Base-by-base conservation (phyloP, 768 basidiomycete species). In the Dacryopinax primogenitus region DNA sequence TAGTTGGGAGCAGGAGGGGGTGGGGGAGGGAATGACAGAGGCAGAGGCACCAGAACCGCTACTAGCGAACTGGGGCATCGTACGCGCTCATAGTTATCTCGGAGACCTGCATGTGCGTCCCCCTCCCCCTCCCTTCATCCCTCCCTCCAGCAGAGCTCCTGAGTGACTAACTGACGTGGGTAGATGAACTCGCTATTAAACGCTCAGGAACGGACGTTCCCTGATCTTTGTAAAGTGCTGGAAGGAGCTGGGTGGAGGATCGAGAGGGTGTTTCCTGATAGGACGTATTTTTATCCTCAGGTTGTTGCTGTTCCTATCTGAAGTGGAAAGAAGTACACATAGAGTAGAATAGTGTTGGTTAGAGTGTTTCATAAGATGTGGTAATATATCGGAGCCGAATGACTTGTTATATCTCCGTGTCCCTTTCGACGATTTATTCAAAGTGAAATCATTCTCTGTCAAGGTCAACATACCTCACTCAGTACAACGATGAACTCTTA, bases 401-500 rank as follows among this genome's bases (percentile, higher is more conserved):
- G n/a, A n/a, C n/a, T n/a, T n/a, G n/a, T n/a, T n/a, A n/a, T n/a
- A n/a, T n/a, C n/a, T n/a, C n/a, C n/a, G n/a, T n/a, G n/a, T n/a
- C n/a, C n/a, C n/a, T n/a, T n/a, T n/a, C n/a, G n/a, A n/a, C n/a
- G n/a, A n/a, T n/a, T n/a, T n/a, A n/a, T n/a, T n/a, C n/a, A n/a
- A n/a, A n/a, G n/a, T n/a, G n/a, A n/a, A n/a, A n/a, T n/a, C n/a
- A n/a, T n/a, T n/a, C n/a, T n/a, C n/a, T n/a, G n/a, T n/a, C n/a
- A n/a, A n/a, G n/a, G n/a, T n/a, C n/a, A n/a, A n/a, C n/a, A n/a
- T n/a, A n/a, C 37, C n/a, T 39, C 37, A 39, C 11, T n/a, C 37
- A 39, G n/a, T 11, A 11, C 65, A 58, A 68, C 64, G 36, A 94
- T 96, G 94, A 94, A 94, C 76, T 89, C 90, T 33, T 96, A 95